phyloP scores from a whole-genome alignment of 176 grass and related monocot species.

The Cocos nucifera region DNA sequence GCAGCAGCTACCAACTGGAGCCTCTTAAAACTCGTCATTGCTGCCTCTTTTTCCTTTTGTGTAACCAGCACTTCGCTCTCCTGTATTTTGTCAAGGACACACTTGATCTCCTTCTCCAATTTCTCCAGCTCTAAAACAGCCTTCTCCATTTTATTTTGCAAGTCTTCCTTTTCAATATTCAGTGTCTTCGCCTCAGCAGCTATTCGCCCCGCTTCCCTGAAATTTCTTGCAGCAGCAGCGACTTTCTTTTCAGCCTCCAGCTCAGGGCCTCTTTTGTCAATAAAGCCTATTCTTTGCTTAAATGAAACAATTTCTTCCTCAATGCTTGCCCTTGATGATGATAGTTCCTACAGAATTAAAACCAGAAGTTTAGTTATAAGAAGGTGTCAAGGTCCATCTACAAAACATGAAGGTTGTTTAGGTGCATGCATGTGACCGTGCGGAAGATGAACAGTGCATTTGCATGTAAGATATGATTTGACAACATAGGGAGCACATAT shows the following conservation, averaged over 20 bases:
- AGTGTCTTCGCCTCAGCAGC: conserved; percentile 82
- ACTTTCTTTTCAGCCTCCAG: conserved; percentile 97
- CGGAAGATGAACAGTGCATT: too few species aligned
- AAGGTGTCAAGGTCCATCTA: too few species aligned
- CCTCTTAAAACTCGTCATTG: conserved; percentile 70
- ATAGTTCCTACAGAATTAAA: conserved; percentile 58
- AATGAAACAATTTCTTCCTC: conserved; percentile 68
- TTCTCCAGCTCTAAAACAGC: conserved; percentile 47
- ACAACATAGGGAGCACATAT: too few species aligned
- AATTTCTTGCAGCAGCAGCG: conserved; percentile 88
- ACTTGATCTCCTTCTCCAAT: conserved; percentile 65
- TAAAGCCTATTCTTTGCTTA: conserved; percentile 75
- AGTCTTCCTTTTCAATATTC: conserved; percentile 73
- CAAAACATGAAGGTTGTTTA: too few species aligned
- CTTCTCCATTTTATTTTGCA: conserved; percentile 58
- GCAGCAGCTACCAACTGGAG: conserved; percentile 52
- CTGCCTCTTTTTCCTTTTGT: conserved; percentile 84
- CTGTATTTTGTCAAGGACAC: conserved; percentile 51
- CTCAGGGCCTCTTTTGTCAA: conserved; percentile 81
- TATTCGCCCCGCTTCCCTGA: conserved; percentile 88
- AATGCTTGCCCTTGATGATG: conserved; percentile 57
- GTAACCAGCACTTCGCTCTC: conserved; percentile 65
- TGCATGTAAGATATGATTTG: too few species aligned
- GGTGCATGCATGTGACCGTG: too few species aligned
- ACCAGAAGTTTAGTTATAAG: conserved; percentile 20